Evolutionary conservation across 192 early-diverging fungal species (phyloP), one percentile per base, ranked within the genome.

Genomic region (Mortierella claussenii): DNA sequence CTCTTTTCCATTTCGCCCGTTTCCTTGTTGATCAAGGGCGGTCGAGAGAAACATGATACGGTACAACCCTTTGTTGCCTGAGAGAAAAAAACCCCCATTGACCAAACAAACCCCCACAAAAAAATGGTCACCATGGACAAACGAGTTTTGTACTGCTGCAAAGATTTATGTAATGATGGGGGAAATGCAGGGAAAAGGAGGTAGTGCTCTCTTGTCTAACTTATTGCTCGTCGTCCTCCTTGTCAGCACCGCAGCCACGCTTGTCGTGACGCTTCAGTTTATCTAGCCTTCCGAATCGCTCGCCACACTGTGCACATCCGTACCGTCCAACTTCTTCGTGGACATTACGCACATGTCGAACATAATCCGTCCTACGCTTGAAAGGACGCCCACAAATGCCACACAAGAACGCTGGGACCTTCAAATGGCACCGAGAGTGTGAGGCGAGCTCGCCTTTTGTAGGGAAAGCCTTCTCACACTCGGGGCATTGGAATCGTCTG

Each of bases 281-380:
- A 46, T 76, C 73, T 30, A 76, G 36, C 24, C 73, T 65, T 47
- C 73, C 73, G 26, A 76, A 76, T 12, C 73, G 64, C 27, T 67
- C 64, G 8, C 73, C 73, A 40, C 73, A 76, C 26, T 62, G 73
- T 13, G 6, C 12, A 31, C 73, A 76, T 12, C 64, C 59, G 52
- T 76, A 76, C 10, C 73, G 73, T 18, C 73, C 73, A 24, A 76
- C 73, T 26, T 76, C 73, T 59, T 76, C 73, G n/a, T 76, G 73
- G 13, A 76, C 73, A 17, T 76, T 76, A 13, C 73, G 73, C 12
- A 76, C 73, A 21, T 76, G 73, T 1, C 73, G 73, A 32, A 76
- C 73, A 47, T 76, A 76, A 26, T 76, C 73, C 18, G 73, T 76
- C 13, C 73, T 50, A 26, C 73, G 63, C 64, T 76, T 76, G 47